Percentiles rank a stretch among this genome's conserved stretches.
phyloP scores from a whole-genome alignment of 768 basidiomycete genomes.

The Mycena sanguinolenta region DNA sequence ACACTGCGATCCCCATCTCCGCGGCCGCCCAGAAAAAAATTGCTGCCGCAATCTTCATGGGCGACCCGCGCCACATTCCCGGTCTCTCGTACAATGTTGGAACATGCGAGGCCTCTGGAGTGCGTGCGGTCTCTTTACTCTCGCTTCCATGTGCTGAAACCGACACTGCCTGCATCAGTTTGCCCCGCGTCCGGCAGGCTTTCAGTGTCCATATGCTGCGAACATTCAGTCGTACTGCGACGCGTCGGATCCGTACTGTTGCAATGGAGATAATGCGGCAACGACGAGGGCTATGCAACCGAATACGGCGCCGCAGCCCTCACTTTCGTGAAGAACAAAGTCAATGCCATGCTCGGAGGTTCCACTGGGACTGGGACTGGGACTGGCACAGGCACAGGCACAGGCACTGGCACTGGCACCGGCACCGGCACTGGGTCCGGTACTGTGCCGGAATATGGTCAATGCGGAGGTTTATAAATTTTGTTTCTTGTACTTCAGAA shows the following conservation, averaged over 20 bases:
- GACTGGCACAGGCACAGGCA: constrained; percentile 15
- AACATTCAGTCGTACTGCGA: constrained; percentile 52
- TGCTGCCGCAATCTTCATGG: constrained; percentile 52
- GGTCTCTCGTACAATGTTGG: constrained; percentile 51
- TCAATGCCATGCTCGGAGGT: constrained; percentile 41
- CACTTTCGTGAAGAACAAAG: constrained; percentile 46
- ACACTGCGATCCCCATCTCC: constrained; percentile 48
- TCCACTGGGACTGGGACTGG: no score
- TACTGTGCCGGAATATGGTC: not conserved
- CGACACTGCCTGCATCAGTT: constrained; percentile 35
- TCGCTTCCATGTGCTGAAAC: not conserved
- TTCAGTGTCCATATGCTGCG: constrained; percentile 46
- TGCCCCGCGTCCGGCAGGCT: constrained; percentile 50
- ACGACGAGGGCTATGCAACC: constrained; percentile 50
- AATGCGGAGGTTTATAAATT: constrained; percentile 4
- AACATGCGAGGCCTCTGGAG: constrained; percentile 47
- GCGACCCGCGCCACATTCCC: constrained; percentile 48
- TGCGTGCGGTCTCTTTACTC: constrained; percentile 39
- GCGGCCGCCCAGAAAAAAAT: constrained; percentile 46
- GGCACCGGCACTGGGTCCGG: not conserved
- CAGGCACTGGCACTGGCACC: not conserved
- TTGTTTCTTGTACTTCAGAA: no score
- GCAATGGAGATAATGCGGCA: constrained; percentile 46
- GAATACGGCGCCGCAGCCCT: constrained; percentile 48
- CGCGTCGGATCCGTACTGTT: constrained; percentile 50